Evolutionary conservation across 148 eudicot genomes (phyloP), one percentile per base, ranked within the genome.

Genomic region (Silene latifolia): DNA sequence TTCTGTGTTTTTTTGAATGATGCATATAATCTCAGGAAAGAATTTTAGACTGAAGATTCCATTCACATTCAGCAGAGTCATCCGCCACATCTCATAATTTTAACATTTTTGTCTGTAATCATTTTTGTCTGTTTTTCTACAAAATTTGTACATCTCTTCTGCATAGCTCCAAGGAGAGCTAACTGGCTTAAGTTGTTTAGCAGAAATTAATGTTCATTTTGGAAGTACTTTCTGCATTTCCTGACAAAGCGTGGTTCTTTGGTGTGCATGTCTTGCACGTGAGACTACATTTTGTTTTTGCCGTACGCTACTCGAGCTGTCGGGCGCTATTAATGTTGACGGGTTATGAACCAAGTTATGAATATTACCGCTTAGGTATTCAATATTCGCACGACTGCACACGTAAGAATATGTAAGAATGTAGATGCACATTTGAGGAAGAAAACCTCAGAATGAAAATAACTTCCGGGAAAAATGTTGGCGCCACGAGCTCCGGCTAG

Each of bases 51-150:
- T 8, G 27, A 23, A 76, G 61, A 80, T 80, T 80, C 79, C 79
- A 18, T 80, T 80, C 83, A 80, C 79, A 80, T 58, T 80, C 47
- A 42, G 72, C 83, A 71, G 57, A 53, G 68, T 80, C 79, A 80
- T 64, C 67, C 82, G 72, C 79, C 71, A 64, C 79, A 80, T 76
- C 75, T 23, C 67, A 17, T 24, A 8, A 57, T 67, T 60, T 76
- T 39, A 21, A 46, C 71, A n/a, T 46, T 46, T 11, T 69, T 67
- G 54, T 54, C 8, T 78, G 57, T 56, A 18, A 7, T 53, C 1
- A 3, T 39, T 72, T 63, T 63, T 71, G 19, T 19, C 17, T 25
- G 12, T 47, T 20, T 21, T 68, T 68, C 14, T 29, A 19, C 2
- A 68, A 20, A 44, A 68, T 15, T 7, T n/a, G 47, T n/a, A 21